Evolutionary conservation across 768 basidiomycete species (phyloP), one percentile per base, ranked within the genome.

Genomic region (Leccinum variicolor): DNA sequence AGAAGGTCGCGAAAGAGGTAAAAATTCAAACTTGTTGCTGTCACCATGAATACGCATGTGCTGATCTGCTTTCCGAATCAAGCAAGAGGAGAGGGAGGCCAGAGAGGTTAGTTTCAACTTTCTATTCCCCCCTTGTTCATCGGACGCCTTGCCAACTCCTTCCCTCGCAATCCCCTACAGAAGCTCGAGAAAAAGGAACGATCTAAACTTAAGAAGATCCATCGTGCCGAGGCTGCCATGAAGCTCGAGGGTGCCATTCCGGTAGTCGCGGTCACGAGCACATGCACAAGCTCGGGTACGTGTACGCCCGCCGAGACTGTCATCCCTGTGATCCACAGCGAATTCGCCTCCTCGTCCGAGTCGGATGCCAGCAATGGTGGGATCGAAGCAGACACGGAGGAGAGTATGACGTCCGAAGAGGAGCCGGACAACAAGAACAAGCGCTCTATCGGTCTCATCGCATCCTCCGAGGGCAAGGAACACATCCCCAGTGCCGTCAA

Each of bases 361-460:
- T 81, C 81, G 26, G 86, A 86, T 64, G 78, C 70, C 56, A 83
- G 76, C 67, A 84, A 79, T 17, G 83, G 82, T 14, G 79, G 77
- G 19, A 80, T 80, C 53, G 90, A 90, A 57, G 87, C 85, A 8
- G 90, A 91, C 65, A 83, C 83, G 23, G 89, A 91, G 71, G 87
- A 86, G 66, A 89, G 87, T 66, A 75, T 87, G 62, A 86, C 87
- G 3, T 89, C 87, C 33, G 89, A 90, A 64, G 89, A 80, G 56
- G 83, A 89, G 66, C 67, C 69, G 21, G 81, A 84, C 41, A 81
- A 81, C 64, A 63, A 46, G 39, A 41, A 43, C 41, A 43, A 43
- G 41, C 41, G 41, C 41, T 19, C 41, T 4, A 43, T 43, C 19
- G 41, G 67, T 19, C 69, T 66, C 46, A 54, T 51, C 31, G 50